Evolutionary conservation across 139 green algal genomes (phyloP), one percentile per base, ranked within the genome.

Genomic region (Microglena sp.): DNA sequence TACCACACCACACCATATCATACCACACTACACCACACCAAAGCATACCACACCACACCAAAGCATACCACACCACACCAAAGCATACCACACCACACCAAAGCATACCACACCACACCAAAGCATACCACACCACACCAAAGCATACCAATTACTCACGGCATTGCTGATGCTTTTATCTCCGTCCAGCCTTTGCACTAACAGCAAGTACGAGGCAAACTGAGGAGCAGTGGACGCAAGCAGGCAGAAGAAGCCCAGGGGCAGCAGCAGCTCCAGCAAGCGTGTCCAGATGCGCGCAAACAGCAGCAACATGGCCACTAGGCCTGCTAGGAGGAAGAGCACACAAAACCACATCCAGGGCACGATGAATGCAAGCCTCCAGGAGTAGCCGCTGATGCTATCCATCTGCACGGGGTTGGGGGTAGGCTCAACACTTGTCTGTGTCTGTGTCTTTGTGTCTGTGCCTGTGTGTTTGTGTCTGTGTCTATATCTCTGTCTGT

Each of bases 311-410:
- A 45, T 30, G 7, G 71, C 8, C 31, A 64, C 29, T 60, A 82
- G 61, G 2, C 56, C 26, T 18, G 75, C 70, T 6, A 76, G 67
- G 33, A 84, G 55, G 22, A 79, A 67, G n/a, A 87, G 33, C 4
- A 53, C 54, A 36, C 54, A 61, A 61, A 87, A 84, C 75, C 78
- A 84, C 45, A 83, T 74, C 77, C 77, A 85, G 2, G 81, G 81
- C 21, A 87, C 68, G 33, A 87, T 71, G 68, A 87, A 85, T 33
- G 83, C 73, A 21, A 87, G 36, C 21, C 58, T 62, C 81, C 81
- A 87, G 5, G 75, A 76, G 58, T 76, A 80, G 45, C 5, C 44
- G 35, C 55, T 74, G 29, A 68, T 6, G 2, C 69, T 64, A 50
- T 87, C 81, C 60, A 87, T 64, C 72, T 79, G 63, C 28, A 55